These are phyloP conservation scores for Aspergillus thermomutatus DNA, from an alignment of 2,329 filamentous ascomycete genomes.

Conservation along the genomic window DNA sequence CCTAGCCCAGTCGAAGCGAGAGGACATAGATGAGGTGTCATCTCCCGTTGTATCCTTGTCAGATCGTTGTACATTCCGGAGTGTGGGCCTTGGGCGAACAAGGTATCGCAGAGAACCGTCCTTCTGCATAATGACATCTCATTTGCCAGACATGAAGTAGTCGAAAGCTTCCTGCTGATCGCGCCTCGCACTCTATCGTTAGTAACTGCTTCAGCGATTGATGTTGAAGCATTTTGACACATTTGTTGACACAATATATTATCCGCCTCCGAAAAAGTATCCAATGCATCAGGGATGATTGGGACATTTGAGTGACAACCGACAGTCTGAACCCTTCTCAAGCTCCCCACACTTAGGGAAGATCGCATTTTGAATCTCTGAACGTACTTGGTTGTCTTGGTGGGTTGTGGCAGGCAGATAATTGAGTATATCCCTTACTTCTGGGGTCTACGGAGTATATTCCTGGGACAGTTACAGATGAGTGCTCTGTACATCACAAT, in stretches of 20 bases:
- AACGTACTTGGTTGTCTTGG: too few species aligned
- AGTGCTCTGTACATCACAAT: neutral
- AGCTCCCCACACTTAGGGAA: neutral
- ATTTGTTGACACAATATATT: neutral
- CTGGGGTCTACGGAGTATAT: neutral
- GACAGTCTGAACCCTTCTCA: neutral
- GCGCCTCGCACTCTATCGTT: too few species aligned
- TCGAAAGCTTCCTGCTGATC: neutral
- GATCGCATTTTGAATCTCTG: neutral
- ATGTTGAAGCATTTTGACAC: neutral
- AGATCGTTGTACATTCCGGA: neutral
- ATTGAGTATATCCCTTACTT: neutral
- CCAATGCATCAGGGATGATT: neutral
- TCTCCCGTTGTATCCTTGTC: neutral
- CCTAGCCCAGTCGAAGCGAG: neutral
- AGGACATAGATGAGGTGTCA: neutral
- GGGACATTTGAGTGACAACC: neutral
- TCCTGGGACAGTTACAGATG: neutral
- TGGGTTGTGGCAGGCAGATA: neutral
- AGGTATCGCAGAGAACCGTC: neutral
- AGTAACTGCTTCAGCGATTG: neutral
- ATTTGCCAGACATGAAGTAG: neutral
- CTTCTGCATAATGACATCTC: neutral
- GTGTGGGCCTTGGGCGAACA: neutral
- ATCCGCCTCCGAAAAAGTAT: neutral